Base-by-base conservation (phyloP, 164 flowering plant species). In the Chloranthus sessilifolius region DNA sequence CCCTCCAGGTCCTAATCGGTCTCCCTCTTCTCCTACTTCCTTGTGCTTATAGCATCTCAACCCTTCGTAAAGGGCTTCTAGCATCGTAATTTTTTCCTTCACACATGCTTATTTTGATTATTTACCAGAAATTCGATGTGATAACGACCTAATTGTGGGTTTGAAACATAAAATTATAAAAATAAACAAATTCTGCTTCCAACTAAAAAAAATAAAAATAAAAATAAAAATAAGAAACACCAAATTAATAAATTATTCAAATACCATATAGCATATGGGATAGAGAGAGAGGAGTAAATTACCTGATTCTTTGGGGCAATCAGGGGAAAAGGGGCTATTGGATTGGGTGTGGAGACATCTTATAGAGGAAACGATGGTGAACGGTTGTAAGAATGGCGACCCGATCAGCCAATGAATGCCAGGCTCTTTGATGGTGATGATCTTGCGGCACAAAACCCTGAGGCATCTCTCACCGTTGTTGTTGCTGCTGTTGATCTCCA, bases 351-450 rank as follows among this genome's bases (percentile, higher is more conserved):
- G 94, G 67, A 82, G 70, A 65, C 87, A 85, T 52, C 74, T 53
- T 72, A 91, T 92, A 85, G 65, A 41, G 34, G 29, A 58, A 26
- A 77, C 58, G 56, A 86, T 56, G 16, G 87, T 81, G 62, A 65
- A 58, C 5, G 77, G 73, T 16, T 85, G 76, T 49, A 83, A 65
- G 64, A 80, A 85, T 4, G 95, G 87, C 37, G 96, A 85, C 36
- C 94, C 94, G 65, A 88, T 79, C 16, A 91, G 78, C 98, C 96
- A 91, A 49, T 85, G 90, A 25, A 84, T 58, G 7, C 73, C 79
- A 7, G 60, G 63, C 15, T 69, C 69, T 37, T 53, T 56, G 34
- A 50, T 38, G 43, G 50, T 50, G 16, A 61, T 29, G 7, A 44
- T 45, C 23, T 58, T 69, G 4, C 63, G 61, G 57, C 61, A 57